Conservation (phyloP, 805 yeast species). For the Cyberlindnera bimundalis region DNA sequence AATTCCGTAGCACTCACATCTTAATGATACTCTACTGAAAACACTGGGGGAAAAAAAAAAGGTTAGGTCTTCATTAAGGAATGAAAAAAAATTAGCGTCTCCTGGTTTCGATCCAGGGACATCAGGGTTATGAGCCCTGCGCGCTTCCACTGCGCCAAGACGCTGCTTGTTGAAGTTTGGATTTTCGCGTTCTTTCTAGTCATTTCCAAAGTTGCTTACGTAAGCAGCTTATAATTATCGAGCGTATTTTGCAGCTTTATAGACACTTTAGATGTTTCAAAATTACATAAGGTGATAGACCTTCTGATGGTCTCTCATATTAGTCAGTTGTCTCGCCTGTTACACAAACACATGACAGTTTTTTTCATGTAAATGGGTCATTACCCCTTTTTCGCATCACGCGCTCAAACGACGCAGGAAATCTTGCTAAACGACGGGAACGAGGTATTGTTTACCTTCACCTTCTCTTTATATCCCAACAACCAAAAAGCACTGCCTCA, state of each 20-base stretch:
- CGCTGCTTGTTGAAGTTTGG: constrained; percentile 44
- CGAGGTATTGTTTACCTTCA: constrained; percentile 11
- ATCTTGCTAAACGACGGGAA: constrained; percentile 13
- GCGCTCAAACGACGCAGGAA: constrained; percentile 1
- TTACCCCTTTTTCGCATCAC: constrained; percentile 1
- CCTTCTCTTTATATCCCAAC: not conserved
- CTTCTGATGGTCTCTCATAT: too few relatives aligned
- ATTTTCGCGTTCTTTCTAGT: not conserved
- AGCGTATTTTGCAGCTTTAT: too few relatives aligned
- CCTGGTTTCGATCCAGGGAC: constrained; percentile 96
- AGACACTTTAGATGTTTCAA: too few relatives aligned
- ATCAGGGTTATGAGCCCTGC: constrained; percentile 99
- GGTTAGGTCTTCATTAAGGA: too few relatives aligned
- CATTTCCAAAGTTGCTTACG: not conserved
- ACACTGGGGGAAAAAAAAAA: too few relatives aligned
- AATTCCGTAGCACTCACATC: too few relatives aligned
- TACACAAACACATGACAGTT: too few relatives aligned
- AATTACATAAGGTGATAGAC: too few relatives aligned
- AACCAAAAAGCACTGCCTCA: constrained; percentile 10
- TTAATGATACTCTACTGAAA: too few relatives aligned
- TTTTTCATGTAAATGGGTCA: too few relatives aligned
- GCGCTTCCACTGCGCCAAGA: constrained; percentile 99
- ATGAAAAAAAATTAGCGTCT: constrained; percentile 64
- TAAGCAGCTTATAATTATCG: too few relatives aligned
- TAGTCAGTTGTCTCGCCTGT: too few relatives aligned